Evolutionary conservation across 495 filamentous ascomycete genomes (phyloP).

Genomic region (Penicillium robsamsonii): DNA sequence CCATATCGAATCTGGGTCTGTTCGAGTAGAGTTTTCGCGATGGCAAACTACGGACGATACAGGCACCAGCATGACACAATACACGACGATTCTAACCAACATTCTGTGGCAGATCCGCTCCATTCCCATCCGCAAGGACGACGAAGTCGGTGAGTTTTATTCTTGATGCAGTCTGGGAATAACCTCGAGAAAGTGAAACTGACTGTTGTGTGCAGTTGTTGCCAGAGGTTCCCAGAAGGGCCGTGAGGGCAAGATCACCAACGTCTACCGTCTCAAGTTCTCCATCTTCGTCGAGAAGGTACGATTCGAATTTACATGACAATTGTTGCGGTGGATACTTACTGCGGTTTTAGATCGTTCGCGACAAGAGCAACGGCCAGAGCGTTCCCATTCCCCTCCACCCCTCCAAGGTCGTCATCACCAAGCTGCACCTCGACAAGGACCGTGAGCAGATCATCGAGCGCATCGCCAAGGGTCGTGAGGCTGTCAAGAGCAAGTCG

Average conservation of each 20-base stretch:
- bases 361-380: conserved; percentile 94
- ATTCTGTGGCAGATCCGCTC: conserved; percentile 69
- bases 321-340: not conserved
- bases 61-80: conserved; percentile 8
- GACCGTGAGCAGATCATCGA: conserved; percentile 93
- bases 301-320: not conserved
- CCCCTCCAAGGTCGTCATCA: conserved; percentile 92
- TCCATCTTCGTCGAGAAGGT: conserved; percentile 83
- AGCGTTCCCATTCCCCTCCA: conserved; percentile 83
- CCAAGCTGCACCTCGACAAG: conserved; percentile 97
- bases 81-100: conserved; percentile 15
- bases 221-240: conserved; percentile 89
- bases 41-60: not conserved
- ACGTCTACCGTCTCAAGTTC: conserved; percentile 98
- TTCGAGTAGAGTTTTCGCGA: conserved; percentile 5
- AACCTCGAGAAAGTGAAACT: not conserved
- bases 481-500: conserved; percentile 47
- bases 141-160: conserved; percentile 62
- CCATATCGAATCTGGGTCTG: conserved; percentile 6
- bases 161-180: not conserved
- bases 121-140: conserved; percentile 97
- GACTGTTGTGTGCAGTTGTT: conserved; percentile 45
- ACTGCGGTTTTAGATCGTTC: conserved; percentile 48
- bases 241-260: conserved; percentile 87
- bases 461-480: conserved; percentile 72